phyloP scores from a whole-genome alignment of 108 stramenopile genomes.

The Aurantiochytrium sp. region DNA sequence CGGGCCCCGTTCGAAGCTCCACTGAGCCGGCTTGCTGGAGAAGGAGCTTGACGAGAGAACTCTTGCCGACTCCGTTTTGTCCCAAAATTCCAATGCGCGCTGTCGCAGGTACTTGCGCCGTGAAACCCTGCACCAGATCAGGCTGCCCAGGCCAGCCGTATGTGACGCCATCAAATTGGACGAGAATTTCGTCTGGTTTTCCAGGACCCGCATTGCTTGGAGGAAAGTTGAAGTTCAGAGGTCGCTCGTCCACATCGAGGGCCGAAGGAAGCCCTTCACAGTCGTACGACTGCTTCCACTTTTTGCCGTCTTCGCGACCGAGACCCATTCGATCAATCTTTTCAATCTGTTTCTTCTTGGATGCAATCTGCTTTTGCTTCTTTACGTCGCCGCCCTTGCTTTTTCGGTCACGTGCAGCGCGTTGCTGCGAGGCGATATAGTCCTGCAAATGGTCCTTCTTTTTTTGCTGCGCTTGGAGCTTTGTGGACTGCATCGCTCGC shows the following conservation, averaged over 20 bases:
- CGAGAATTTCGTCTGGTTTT: background rate
- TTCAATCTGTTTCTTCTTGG: constrained; percentile 1
- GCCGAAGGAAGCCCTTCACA: background rate
- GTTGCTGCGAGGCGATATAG: background rate
- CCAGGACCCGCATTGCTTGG: background rate
- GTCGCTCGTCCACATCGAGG: background rate
- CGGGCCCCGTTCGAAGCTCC: background rate
- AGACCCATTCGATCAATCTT: background rate
- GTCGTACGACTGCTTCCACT: background rate
- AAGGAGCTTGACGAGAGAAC: constrained; percentile 72
- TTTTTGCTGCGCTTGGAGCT: background rate
- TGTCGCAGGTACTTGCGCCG: background rate
- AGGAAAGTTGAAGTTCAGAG: background rate
- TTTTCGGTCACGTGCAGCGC: background rate
- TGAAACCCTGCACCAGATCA: background rate
- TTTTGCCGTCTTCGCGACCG: background rate
- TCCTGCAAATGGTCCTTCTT: background rate
- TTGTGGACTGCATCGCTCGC: background rate
- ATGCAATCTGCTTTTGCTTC: constrained; percentile 4
- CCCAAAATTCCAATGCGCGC: constrained; percentile 83
- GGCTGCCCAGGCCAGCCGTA: background rate
- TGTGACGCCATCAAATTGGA: background rate
- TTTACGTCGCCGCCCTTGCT: background rate
- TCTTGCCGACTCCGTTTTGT: constrained; percentile 90
- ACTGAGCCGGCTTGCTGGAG: background rate